These are phyloP conservation scores for Pleurotus tuoliensis DNA, from an alignment of 768 basidiomycete genomes.

Conservation along the genomic window DNA sequence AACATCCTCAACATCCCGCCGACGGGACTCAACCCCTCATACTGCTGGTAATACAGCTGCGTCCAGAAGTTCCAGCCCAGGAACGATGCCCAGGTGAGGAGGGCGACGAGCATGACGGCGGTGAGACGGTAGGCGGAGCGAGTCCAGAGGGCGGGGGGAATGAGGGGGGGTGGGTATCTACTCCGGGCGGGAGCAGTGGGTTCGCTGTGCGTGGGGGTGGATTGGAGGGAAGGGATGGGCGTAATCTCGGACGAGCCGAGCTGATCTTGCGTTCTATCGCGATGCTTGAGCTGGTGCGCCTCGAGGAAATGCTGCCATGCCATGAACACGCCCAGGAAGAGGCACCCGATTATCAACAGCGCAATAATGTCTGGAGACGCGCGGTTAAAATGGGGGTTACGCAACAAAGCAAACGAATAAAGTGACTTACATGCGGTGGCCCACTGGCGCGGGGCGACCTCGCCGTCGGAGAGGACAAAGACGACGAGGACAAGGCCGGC, in stretches of 20 bases:
- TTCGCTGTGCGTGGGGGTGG: conserved; percentile 10
- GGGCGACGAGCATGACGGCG: conserved; percentile 52
- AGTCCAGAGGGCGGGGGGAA: conserved; percentile 57
- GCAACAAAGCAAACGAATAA: not conserved
- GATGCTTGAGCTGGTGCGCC: conserved; percentile 9
- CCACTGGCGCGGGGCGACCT: conserved; percentile 59
- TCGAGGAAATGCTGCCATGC: conserved; percentile 67
- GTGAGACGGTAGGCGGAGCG: conserved; percentile 56
- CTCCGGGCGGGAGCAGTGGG: conserved; percentile 23
- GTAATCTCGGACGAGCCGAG: too few relatives aligned
- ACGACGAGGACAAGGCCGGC: conserved; percentile 65
- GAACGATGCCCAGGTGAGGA: conserved; percentile 58
- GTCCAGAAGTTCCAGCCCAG: conserved; percentile 40
- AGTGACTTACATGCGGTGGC: conserved; percentile 32
- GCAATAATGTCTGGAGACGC: conserved; percentile 58
- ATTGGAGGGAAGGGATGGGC: too few relatives aligned
- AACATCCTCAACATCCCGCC: conserved; percentile 61
- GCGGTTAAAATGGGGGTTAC: too few relatives aligned
- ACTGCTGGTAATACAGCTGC: conserved; percentile 70
- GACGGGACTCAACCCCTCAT: conserved; percentile 48
- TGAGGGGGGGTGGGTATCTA: conserved; percentile 42
- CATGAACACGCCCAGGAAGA: conserved; percentile 54
- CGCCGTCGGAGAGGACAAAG: conserved; percentile 69
- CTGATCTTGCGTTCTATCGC: too few relatives aligned
- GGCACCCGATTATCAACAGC: conserved; percentile 57